Evolutionary conservation across 139 green algal species (phyloP).

Genomic region (Chlamydomonas schloesseri): DNA sequence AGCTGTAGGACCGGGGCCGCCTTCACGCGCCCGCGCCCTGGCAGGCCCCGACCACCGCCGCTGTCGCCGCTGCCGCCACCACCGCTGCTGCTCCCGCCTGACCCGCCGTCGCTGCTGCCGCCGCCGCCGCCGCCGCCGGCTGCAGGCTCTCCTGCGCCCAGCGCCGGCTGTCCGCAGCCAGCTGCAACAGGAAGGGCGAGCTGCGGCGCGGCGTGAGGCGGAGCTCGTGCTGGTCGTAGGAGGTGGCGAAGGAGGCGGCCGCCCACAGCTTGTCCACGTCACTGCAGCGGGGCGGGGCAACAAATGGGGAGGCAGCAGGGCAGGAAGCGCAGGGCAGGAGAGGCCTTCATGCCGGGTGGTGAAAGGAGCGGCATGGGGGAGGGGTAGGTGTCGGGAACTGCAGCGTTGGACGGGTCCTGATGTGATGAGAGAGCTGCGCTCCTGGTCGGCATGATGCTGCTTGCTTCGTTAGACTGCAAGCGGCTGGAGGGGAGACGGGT

Average conservation of each 20-base stretch:
- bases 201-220: background rate
- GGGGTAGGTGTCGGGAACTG: too few relatives aligned
- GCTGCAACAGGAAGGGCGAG: background rate
- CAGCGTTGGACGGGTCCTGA: background rate
- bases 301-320: too few relatives aligned
- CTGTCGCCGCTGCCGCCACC: too few relatives aligned
- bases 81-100: too few relatives aligned
- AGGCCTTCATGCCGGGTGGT: background rate
- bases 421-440: background rate
- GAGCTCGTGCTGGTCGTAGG: background rate
- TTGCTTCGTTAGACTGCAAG: too few relatives aligned
- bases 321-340: too few relatives aligned
- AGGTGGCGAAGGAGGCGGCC: slow-evolving; percentile 14
- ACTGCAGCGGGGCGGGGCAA: background rate
- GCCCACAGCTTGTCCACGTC: slow-evolving; percentile 22
- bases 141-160: background rate
- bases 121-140: too few relatives aligned
- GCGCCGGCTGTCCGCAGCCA: slow-evolving; percentile 2
- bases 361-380: background rate
- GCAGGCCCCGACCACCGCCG: too few relatives aligned
- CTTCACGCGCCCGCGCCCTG: too few relatives aligned
- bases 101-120: too few relatives aligned
- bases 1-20: too few relatives aligned
- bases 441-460: too few relatives aligned
- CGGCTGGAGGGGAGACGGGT: background rate